These are phyloP conservation scores for Polychytrium aggregatum DNA, from an alignment of 192 early-diverging fungal species.

Conservation along the genomic window DNA sequence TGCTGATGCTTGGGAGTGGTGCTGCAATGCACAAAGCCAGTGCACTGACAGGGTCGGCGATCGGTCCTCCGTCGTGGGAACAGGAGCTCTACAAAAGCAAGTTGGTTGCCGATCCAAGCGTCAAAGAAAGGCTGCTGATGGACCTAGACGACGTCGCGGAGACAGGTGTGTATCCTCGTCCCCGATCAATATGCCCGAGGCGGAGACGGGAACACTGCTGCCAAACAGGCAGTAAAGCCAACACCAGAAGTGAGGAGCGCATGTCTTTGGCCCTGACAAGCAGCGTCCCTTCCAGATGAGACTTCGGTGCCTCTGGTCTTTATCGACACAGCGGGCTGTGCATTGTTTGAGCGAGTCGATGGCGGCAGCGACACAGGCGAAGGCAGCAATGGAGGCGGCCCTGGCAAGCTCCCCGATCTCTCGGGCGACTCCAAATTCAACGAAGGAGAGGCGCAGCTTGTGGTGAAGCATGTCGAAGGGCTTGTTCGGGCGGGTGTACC, in stretches of 20 bases:
- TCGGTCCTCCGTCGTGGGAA: too few species aligned
- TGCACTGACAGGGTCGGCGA: too few species aligned
- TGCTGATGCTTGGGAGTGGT: too few species aligned
- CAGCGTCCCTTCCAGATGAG: slow-evolving; percentile 50
- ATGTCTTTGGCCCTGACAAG: too few species aligned
- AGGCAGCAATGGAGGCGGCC: slow-evolving; percentile 44
- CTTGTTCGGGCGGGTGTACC: slow-evolving; percentile 54
- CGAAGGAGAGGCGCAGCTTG: slow-evolving; percentile 61
- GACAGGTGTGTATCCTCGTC: slow-evolving; percentile 6
- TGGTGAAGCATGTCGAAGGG: slow-evolving; percentile 42
- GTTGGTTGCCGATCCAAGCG: slow-evolving; percentile 53
- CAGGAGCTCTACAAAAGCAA: slow-evolving; percentile 56
- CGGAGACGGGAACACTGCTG: slow-evolving; percentile 3
- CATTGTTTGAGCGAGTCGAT: slow-evolving; percentile 24
- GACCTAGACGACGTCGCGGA: slow-evolving; percentile 46
- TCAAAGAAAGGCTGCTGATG: slow-evolving; percentile 47
- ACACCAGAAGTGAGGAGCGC: too few species aligned
- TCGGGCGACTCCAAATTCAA: slow-evolving; percentile 67
- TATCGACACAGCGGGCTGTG: slow-evolving; percentile 55
- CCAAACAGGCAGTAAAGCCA: too few species aligned
- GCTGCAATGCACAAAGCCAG: too few species aligned
- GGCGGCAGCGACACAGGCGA: neutral
- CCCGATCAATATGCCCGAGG: neutral
- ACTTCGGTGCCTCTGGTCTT: slow-evolving; percentile 51
- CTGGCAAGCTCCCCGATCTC: slow-evolving; percentile 45